These are phyloP conservation scores for Paraleonurus japonicus DNA, from an alignment of 257 asterid genomes.

Conservation along the genomic window DNA sequence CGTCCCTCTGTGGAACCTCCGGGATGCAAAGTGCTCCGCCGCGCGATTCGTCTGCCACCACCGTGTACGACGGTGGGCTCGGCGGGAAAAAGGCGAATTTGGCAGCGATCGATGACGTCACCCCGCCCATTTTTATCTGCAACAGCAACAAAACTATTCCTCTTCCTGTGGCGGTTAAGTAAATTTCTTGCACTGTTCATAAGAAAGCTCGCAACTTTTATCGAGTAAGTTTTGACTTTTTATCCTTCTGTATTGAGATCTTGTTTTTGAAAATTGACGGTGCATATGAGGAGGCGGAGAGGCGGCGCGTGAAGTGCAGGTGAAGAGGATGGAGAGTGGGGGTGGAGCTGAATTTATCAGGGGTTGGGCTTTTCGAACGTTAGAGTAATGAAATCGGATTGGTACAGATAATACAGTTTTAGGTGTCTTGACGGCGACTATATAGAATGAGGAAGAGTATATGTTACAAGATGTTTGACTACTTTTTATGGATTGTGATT, in stretches of 20 bases:
- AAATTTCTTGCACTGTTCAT: constrained; percentile 43
- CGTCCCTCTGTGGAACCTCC: constrained; percentile 79
- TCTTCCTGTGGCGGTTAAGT: constrained; percentile 34
- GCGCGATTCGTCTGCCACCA: constrained; percentile 56
- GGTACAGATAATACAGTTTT: constrained; percentile 3
- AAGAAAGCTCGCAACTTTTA: constrained; percentile 35
- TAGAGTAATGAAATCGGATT: constrained; percentile 10
- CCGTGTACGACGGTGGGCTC: constrained; percentile 90
- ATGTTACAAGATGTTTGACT: not conserved
- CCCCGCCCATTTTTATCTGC: constrained; percentile 71
- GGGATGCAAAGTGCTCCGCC: constrained; percentile 63
- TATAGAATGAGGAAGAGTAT: not conserved
- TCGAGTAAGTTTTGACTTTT: not conserved
- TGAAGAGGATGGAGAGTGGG: constrained; percentile 29
- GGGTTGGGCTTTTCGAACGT: constrained; percentile 35
- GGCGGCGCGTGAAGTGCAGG: constrained; percentile 58
- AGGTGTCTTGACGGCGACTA: constrained; percentile 18
- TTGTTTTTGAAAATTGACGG: constrained; percentile 11
- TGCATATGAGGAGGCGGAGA: constrained; percentile 10
- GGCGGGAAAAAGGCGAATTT: constrained; percentile 98
- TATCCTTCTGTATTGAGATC: constrained; percentile 28
- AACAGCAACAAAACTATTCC: constrained; percentile 20
- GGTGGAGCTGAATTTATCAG: constrained; percentile 22
- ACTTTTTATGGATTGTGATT: not conserved
- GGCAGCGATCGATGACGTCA: constrained; percentile 96